These are phyloP conservation scores for Linnemannia schmuckeri DNA, from an alignment of 192 early-diverging fungal genomes.

Conservation along the genomic window DNA sequence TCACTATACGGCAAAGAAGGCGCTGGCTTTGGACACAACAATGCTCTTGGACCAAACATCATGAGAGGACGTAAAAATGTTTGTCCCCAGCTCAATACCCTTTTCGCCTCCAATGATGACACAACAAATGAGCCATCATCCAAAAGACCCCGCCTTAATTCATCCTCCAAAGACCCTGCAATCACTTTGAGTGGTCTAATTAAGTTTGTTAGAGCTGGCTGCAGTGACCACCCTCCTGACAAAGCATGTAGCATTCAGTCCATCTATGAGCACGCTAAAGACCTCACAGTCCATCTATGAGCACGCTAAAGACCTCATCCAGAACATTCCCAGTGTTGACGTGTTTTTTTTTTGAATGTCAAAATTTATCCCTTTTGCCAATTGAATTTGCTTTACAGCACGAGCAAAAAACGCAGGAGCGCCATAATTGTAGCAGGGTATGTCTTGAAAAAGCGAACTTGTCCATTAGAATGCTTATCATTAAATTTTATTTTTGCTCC, in stretches of 20 bases:
- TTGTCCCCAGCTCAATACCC: not conserved
- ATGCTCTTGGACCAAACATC: not conserved
- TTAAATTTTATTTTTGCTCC: too few species aligned
- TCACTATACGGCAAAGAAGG: slow-evolving; percentile 7
- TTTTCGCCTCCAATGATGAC: not conserved
- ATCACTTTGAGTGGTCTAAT: slow-evolving; percentile 9
- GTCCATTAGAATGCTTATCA: too few species aligned
- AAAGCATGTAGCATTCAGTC: not conserved
- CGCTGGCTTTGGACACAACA: slow-evolving; percentile 5
- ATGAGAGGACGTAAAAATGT: too few species aligned
- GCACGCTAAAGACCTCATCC: not conserved
- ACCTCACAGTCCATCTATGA: slow-evolving; percentile 11
- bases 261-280: slow-evolving; percentile 12
- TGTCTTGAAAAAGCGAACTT: too few species aligned
- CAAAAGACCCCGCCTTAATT: not conserved
- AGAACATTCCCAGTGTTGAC: slow-evolving; percentile 1
- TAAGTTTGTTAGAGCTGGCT: not conserved
- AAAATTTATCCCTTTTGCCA: too few species aligned
- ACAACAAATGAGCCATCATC: slow-evolving; percentile 2
- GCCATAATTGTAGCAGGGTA: too few species aligned
- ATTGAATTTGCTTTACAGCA: too few species aligned
- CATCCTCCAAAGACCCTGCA: not conserved
- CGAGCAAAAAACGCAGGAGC: too few species aligned
- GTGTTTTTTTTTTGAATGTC: too few species aligned
- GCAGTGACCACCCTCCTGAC: not conserved